phyloP scores from a whole-genome alignment of 768 basidiomycete species.

The Lactarius tabidus region DNA sequence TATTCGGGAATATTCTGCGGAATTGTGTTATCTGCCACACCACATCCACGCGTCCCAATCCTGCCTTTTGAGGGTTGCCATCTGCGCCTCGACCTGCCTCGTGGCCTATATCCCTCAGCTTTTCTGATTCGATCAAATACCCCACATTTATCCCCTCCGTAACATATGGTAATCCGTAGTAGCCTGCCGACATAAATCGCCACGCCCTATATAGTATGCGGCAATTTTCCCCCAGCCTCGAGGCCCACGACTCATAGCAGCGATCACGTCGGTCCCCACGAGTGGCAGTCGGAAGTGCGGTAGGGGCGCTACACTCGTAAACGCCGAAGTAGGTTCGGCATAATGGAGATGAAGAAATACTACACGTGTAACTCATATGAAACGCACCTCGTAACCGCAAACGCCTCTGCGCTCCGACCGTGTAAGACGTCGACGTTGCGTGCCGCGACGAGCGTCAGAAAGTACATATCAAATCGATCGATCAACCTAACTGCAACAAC shows the following conservation, averaged over 20 bases:
- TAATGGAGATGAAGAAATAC: neutral
- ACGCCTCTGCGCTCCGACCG: constrained; percentile 56
- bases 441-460: constrained; percentile 50
- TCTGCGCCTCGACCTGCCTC: neutral
- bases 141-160: constrained; percentile 58
- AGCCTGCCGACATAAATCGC: constrained; percentile 36
- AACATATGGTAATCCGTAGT: constrained; percentile 48
- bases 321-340: neutral
- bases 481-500: neutral
- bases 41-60: neutral
- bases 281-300: constrained; percentile 47
- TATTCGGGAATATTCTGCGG: constrained; percentile 1
- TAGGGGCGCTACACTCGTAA: constrained; percentile 39
- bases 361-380: neutral
- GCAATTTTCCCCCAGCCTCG: neutral
- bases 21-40: neutral
- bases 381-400: constrained; percentile 53
- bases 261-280: constrained; percentile 49
- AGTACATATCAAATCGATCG: constrained; percentile 19
- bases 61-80: neutral
- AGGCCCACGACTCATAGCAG: constrained; percentile 37
- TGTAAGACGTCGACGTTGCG: constrained; percentile 62
- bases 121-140: constrained; percentile 42
- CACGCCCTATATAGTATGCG: neutral
- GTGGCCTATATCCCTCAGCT: constrained; percentile 25